Base-by-base conservation (phyloP, 768 basidiomycete genomes). In the Lentinus tigrinus region DNA sequence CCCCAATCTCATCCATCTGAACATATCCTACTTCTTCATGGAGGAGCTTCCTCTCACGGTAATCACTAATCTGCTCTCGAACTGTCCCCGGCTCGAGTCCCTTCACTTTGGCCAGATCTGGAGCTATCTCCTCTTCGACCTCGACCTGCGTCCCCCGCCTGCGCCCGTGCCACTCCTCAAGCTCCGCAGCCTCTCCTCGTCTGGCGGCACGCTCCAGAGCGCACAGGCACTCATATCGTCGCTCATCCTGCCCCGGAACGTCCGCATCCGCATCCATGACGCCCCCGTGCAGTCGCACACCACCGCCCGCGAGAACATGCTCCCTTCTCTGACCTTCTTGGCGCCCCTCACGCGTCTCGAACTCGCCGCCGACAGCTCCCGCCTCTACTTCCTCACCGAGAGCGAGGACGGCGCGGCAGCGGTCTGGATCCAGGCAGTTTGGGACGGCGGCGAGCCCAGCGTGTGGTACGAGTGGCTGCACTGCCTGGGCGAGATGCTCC, bases 11-110 rank as follows among this genome's bases (percentile, higher is more conserved):
- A 17, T 27, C 5, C 51, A 52, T 24, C 39, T 52, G 11, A 52
- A 52, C 51, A 52, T 52, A 14, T 52, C 51, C 51, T 52, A 52
- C 17, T 52, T 52, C 14, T 52, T 40, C 51, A 39, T 40, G 51
- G 51, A 52, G 28, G 51, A 52, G 26, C 51, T 52, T 43, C 39
- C 51, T 36, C 37, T 52, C 40, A 24, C 40, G 21, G 21, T 36
- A 13, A 24, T 52, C 39, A 42, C 51, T n/a, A 38, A 40, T 23
- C 51, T 52, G 16, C 38, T 52, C 21, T 19, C 38, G 5, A 43
- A 42, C 10, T 42, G 38, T 17, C 51, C 51, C 16, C 51, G 51
- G 4, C 26, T 52, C 1, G 51, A 52, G 40, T 17, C 51, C 2
- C 38, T 52, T 11, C 51, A 52, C 37, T 17, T 40, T 28, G 51